Evolutionary conservation across 1,284 basidiomycete species (phyloP), one percentile per base, ranked within the genome.

Genomic region (Inonotus obliquus): DNA sequence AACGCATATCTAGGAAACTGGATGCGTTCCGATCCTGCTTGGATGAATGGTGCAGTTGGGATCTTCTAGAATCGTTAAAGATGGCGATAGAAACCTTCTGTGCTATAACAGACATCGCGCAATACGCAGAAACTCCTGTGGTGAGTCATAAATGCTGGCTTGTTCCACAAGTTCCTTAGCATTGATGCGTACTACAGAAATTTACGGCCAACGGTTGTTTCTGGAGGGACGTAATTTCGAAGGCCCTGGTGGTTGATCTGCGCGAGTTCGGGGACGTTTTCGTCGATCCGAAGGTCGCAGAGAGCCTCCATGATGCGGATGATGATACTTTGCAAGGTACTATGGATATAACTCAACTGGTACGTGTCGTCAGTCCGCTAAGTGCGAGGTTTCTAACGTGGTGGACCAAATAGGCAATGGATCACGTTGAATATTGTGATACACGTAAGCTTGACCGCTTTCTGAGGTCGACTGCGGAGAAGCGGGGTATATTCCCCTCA

Each of bases 281-380:
- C 0, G 3, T 48, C 29, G 27, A 59, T 38, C 14, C 21, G 2
- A 23, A 5, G 37, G 37, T 48, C 14, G 48, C 3, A 51, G 4
- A 27, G 32, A 47, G 39, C 2, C 57, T 49, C 23, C 45, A 17
- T 47, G 17, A 10, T 10, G 13, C 19, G 3, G 45, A 47, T 9
- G 45, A 47, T 1, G 45, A 47, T 2, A 47, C 4, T 10, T n/a
- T 47, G n/a, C 35, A 32, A 19, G 23, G 21, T 23, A 23, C 51
- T 11, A 47, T 59, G 13, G 47, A 59, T 23, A 47, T 35, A 11
- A 35, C 45, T n/a, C 51, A 60, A 44, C 37, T 60, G 23, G 59
- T 60, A 60, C 14, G 35, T 7, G 6, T 1, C 35, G 23, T 27
- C 4, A 25, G 10, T 7, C 41, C n/a, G n/a, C n/a, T n/a, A 21